Evolutionary conservation across 2,329 filamentous ascomycete species (phyloP).

Genomic region (Paraconiothyrium brasiliense): DNA sequence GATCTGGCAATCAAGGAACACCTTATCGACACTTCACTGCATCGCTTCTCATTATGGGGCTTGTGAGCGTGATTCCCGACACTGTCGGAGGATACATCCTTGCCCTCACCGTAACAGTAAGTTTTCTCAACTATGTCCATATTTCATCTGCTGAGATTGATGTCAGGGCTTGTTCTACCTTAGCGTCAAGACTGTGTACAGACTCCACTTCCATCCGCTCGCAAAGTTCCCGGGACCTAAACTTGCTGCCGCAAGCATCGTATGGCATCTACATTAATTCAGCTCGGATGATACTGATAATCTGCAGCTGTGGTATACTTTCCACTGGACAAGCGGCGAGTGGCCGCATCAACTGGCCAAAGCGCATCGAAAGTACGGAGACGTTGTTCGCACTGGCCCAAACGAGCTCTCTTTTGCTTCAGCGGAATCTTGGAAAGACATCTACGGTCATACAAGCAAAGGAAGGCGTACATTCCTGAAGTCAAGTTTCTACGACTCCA

Average conservation of each 20-base stretch:
- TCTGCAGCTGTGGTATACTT: neutral
- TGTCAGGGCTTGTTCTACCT: neutral
- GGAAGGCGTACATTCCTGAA: conserved; percentile 21
- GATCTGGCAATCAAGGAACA: neutral
- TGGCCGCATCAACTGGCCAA: conserved; percentile 1
- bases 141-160: neutral
- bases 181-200: conserved; percentile 30
- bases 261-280: neutral
- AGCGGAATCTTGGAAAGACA: conserved; percentile 52
- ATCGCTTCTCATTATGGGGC: neutral
- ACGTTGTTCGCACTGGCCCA: conserved; percentile 58
- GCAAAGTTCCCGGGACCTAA: conserved; percentile 50
- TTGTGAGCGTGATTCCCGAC: neutral
- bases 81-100: neutral
- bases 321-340: conserved; percentile 3
- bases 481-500: conserved; percentile 15
- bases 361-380: conserved; percentile 10
- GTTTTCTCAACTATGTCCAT: neutral
- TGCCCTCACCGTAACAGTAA: neutral
- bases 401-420: conserved; percentile 58
- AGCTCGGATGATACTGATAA: neutral
- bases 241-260: conserved; percentile 27
- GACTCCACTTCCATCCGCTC: conserved; percentile 51
- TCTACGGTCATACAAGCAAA: conserved; percentile 40
- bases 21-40: neutral